phyloP scores from a whole-genome alignment of 768 basidiomycete species.

The Sarcodon sp. region DNA sequence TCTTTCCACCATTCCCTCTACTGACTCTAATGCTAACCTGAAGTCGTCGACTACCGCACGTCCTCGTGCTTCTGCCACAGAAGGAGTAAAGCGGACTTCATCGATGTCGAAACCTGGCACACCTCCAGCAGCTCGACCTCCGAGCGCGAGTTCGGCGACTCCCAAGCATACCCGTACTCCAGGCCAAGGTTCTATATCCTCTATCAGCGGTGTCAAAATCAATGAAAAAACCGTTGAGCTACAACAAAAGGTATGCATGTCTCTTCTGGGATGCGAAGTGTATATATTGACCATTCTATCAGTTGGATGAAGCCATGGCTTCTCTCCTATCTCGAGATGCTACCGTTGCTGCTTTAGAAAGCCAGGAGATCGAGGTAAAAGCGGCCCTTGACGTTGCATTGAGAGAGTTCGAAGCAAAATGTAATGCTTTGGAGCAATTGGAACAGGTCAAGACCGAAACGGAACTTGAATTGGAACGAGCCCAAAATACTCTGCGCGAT shows the following conservation, averaged over 20 bases:
- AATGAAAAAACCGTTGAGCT: constrained; percentile 33
- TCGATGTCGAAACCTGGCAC: constrained; percentile 23
- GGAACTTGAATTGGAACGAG: constrained; percentile 33
- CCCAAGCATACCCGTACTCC: constrained; percentile 29
- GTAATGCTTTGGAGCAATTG: constrained; percentile 27
- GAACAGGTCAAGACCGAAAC: constrained; percentile 33
- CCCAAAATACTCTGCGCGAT: constrained; percentile 26
- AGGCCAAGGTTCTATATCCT: constrained; percentile 51
- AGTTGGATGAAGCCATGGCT: constrained; percentile 53
- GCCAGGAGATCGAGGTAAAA: constrained; percentile 34
- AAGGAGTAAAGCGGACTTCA: constrained; percentile 41
- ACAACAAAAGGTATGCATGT: constrained; percentile 39
- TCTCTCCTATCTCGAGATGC: constrained; percentile 39
- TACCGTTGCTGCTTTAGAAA: constrained; percentile 38
- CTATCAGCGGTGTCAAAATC: constrained; percentile 57
- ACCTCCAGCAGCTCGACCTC: constrained; percentile 14
- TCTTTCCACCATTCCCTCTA: constrained; percentile 8
- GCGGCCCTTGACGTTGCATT: constrained; percentile 32
- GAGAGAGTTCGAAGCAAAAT: constrained; percentile 36
- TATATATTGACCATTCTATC: constrained; percentile 3
- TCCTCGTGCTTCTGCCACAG: constrained; percentile 59
- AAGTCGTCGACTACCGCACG: constrained; percentile 17
- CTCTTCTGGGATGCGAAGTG: neutral
- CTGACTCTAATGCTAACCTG: constrained; percentile 5
- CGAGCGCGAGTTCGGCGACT: constrained; percentile 20